Conservation (phyloP, 805 yeast genomes). For the Saturnispora sekii region DNA sequence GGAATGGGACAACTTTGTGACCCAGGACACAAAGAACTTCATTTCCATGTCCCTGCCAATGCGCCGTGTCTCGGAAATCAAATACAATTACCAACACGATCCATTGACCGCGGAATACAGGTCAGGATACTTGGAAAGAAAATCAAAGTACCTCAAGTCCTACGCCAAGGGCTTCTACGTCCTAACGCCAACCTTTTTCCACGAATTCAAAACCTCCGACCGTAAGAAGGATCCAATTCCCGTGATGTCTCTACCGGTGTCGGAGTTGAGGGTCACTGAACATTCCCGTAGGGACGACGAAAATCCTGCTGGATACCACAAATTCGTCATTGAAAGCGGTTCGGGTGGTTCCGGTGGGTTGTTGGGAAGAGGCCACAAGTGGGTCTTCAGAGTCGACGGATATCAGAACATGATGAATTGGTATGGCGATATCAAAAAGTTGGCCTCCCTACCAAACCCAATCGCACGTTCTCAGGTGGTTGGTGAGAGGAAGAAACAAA, state of each 20-base stretch:
- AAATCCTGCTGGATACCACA: conserved; percentile 44
- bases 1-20: conserved; percentile 84
- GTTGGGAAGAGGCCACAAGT: conserved; percentile 75
- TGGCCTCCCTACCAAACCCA: conserved; percentile 57
- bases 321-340: conserved; percentile 72
- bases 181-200: conserved; percentile 76
- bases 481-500: conserved; percentile 24
- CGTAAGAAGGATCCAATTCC: conserved; percentile 75
- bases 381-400: conserved; percentile 90
- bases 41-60: conserved; percentile 52
- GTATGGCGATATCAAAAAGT: conserved; percentile 66
- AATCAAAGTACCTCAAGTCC: conserved; percentile 87
- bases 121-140: conserved; percentile 76
- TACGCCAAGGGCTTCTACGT: conserved; percentile 89
- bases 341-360: conserved; percentile 62
- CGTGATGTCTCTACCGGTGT: conserved; percentile 70
- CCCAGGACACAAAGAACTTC: conserved; percentile 56
- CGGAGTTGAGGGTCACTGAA: conserved; percentile 73
- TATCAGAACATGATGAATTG: conserved; percentile 73
- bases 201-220: conserved; percentile 81
- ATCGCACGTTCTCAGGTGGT: conserved; percentile 44
- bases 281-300: conserved; percentile 66
- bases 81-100: conserved; percentile 59
- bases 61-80: conserved; percentile 51
- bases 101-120: conserved; percentile 60